Percentiles rank a stretch among this genome's conserved stretches.
Conservation (phyloP, 345 rosid genomes). For the Syzygium grande region DNA sequence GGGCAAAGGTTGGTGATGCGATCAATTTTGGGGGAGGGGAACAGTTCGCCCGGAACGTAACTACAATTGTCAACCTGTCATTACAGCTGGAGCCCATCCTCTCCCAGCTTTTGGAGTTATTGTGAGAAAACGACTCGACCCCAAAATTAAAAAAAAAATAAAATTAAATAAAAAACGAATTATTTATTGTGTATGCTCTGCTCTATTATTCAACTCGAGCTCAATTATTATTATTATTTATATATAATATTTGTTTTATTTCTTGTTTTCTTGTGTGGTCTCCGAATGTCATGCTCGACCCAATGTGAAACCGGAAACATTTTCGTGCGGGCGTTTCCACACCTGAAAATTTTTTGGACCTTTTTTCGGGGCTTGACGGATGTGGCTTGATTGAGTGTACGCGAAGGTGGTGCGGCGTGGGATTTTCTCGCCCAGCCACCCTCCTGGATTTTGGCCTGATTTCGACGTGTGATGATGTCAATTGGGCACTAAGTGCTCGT, state of each 20-base stretch:
- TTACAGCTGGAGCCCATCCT: conserved; percentile 7
- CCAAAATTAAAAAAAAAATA: not conserved
- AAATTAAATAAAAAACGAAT: not conserved
- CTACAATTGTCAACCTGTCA: not conserved
- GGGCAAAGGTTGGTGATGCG: not conserved
- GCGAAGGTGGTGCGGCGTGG: not conserved
- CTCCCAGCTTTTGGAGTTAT: not conserved
- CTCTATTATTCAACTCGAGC: not conserved
- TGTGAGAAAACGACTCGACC: not conserved
- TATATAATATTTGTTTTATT: not conserved
- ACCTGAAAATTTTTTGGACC: not conserved
- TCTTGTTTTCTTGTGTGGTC: not conserved
- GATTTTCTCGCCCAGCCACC: not conserved
- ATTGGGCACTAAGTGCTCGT: not conserved
- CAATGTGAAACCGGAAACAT: not conserved
- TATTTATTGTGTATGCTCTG: not conserved
- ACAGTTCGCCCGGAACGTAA: not conserved
- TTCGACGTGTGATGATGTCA: not conserved
- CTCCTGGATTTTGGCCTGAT: not conserved
- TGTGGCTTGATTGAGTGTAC: not conserved
- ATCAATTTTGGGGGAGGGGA: not conserved
- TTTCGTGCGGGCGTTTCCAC: not conserved
- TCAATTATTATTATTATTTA: not conserved
- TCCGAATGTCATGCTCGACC: not conserved
- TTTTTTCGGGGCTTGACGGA: not conserved